Evolutionary conservation across 805 yeast species (phyloP).

Genomic region (Candida khao-thaluensis): DNA sequence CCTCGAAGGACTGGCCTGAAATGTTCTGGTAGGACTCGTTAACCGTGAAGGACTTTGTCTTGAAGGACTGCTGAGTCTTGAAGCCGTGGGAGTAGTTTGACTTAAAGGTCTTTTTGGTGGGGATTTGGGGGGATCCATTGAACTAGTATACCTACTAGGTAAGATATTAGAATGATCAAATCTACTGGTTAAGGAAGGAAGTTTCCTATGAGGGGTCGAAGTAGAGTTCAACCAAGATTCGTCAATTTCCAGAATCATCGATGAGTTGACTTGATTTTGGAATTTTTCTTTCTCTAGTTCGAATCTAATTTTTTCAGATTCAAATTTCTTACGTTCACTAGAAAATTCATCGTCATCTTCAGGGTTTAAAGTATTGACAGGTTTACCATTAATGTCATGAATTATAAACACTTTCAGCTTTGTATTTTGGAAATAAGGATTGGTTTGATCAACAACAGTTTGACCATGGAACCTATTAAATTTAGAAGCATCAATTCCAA

Average conservation of each 20-base stretch:
- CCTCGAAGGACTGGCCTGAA: conserved; percentile 1
- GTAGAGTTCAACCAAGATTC: conserved; percentile 15
- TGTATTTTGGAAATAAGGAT: conserved; percentile 26
- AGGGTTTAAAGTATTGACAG: conserved; percentile 16
- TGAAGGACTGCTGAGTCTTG: conserved; percentile 2
- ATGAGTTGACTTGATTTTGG: conserved; percentile 12
- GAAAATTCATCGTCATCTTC: conserved; percentile 12
- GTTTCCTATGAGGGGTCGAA: conserved; percentile 15
- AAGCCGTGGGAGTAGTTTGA: background rate
- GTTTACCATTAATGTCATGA: conserved; percentile 47
- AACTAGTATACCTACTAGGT: conserved; percentile 4
- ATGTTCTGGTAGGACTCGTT: conserved; percentile 1
- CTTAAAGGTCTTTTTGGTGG: conserved; percentile 4
- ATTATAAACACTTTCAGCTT: conserved; percentile 48
- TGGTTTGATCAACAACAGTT: conserved; percentile 19
- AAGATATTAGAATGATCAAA: conserved; percentile 4
- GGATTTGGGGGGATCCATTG: conserved; percentile 2
- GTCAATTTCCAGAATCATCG: conserved; percentile 12
- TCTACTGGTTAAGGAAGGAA: conserved; percentile 1
- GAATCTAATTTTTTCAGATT: conserved; percentile 15
- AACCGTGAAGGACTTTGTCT: conserved; percentile 5
- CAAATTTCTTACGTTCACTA: conserved; percentile 15
- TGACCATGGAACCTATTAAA: conserved; percentile 27
- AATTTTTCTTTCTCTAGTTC: conserved; percentile 17
- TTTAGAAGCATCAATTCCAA: conserved; percentile 55